phyloP scores from a whole-genome alignment of 164 flowering plant genomes.

The Tinospora cordifolia region DNA sequence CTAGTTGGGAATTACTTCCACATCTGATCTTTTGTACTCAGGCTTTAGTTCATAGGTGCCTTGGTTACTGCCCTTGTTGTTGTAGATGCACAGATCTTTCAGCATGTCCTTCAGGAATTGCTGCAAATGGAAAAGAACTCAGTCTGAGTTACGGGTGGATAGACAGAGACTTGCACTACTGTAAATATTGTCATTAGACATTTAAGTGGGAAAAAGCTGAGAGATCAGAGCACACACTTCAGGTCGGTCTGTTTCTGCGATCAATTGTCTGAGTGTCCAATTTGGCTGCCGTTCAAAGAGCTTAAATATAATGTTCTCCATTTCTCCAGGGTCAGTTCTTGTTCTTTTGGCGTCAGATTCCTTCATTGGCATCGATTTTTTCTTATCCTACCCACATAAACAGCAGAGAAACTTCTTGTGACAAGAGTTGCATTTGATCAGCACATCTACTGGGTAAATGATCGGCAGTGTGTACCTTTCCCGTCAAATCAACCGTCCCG shows the following conservation, averaged over 20 bases:
- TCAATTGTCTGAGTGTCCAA: constrained; percentile 68
- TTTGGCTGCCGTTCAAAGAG: constrained; percentile 79
- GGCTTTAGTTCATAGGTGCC: constrained; percentile 88
- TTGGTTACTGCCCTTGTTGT: constrained; percentile 80
- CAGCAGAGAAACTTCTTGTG: constrained; percentile 6
- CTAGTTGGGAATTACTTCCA: constrained; percentile 24
- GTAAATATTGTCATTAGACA: too few species aligned
- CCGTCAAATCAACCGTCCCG: constrained; percentile 29
- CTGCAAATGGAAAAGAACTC: constrained; percentile 30
- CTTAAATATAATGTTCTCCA: constrained; percentile 82
- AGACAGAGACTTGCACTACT: not conserved
- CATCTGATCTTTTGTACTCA: constrained; percentile 54
- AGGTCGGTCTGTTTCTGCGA: constrained; percentile 81
- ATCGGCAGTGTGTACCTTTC: constrained; percentile 22
- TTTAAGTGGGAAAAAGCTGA: not conserved
- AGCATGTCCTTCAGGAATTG: constrained; percentile 85
- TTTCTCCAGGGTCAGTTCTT: constrained; percentile 71
- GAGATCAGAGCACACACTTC: constrained; percentile 39
- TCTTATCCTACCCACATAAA: constrained; percentile 48
- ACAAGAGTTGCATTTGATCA: not conserved
- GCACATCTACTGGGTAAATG: not conserved
- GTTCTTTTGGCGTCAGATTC: constrained; percentile 65
- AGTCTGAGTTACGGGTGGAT: too few species aligned
- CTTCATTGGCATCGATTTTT: constrained; percentile 42
- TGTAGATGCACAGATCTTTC: constrained; percentile 74